Percentiles rank a stretch among this genome's conserved stretches.
Evolutionary conservation across 2,329 filamentous ascomycete genomes (phyloP).

Genomic region (Calonectria crousiana): DNA sequence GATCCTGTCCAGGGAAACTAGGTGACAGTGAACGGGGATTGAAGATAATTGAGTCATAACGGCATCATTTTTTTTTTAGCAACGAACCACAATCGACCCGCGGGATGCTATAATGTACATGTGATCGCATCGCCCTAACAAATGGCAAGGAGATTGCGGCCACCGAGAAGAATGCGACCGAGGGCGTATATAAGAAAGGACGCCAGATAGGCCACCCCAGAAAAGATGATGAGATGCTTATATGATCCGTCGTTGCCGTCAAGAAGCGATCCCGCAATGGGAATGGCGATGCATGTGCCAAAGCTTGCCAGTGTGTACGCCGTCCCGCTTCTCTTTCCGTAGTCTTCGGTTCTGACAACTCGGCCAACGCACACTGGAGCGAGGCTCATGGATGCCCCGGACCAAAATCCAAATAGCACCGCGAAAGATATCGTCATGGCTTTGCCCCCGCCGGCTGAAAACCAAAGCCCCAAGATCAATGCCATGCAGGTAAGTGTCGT

Average conservation of each 20-base stretch:
- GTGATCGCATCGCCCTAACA: background rate
- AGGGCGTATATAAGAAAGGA: slow-evolving; percentile 12
- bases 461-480: slow-evolving; percentile 71
- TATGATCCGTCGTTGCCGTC: slow-evolving; percentile 14
- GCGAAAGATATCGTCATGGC: slow-evolving; percentile 70
- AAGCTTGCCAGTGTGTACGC: slow-evolving; percentile 77
- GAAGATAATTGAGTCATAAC: background rate
- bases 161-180: background rate
- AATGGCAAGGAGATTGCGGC: background rate
- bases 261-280: slow-evolving; percentile 63
- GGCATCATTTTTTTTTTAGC: background rate
- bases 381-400: slow-evolving; percentile 76
- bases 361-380: slow-evolving; percentile 80
- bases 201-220: slow-evolving; percentile 15
- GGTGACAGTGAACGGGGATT: background rate
- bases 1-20: background rate
- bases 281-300: slow-evolving; percentile 66
- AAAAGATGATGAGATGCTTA: slow-evolving; percentile 21
- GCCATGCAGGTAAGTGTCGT: slow-evolving; percentile 61
- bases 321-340: slow-evolving; percentile 77
- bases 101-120: background rate
- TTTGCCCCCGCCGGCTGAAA: slow-evolving; percentile 55
- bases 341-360: slow-evolving; percentile 76
- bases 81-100: background rate
- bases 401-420: slow-evolving; percentile 76